Percentiles rank a stretch among this genome's conserved stretches.
Conservation (phyloP, 768 basidiomycete species). For the Tylopilus cervinicoccineus region DNA sequence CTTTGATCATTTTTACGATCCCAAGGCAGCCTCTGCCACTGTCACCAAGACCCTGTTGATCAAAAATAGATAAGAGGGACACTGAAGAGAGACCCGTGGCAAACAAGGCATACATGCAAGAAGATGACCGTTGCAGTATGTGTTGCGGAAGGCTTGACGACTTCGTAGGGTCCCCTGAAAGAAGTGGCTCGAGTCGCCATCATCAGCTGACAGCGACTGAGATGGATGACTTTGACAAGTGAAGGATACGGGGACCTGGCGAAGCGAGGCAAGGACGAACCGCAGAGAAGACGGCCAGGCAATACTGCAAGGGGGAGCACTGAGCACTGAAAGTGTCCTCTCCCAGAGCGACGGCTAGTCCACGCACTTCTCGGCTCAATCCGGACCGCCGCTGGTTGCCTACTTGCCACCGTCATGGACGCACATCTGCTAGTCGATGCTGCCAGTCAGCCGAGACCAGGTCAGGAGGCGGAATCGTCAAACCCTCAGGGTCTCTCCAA, state of each 20-base stretch:
- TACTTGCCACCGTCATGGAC: conserved; percentile 17
- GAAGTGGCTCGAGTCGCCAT: conserved; percentile 21
- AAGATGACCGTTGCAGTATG: conserved; percentile 90
- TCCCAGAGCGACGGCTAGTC: background rate
- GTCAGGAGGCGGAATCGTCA: conserved; percentile 10
- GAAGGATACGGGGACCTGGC: background rate
- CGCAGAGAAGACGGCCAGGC: conserved; percentile 1
- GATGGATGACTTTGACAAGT: background rate
- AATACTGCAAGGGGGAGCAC: conserved; percentile 2
- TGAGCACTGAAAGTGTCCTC: background rate
- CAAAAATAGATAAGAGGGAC: conserved; percentile 1
- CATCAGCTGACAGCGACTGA: background rate
- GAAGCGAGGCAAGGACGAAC: background rate
- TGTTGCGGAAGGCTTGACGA: conserved; percentile 49
- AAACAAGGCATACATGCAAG: conserved; percentile 61
- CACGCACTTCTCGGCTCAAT: conserved; percentile 14
- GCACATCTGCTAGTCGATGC: conserved; percentile 8
- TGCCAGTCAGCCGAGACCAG: conserved; percentile 13
- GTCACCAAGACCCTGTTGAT: conserved; percentile 67
- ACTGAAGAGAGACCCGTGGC: background rate
- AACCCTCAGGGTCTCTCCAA: conserved; percentile 54
- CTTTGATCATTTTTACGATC: conserved; percentile 65
- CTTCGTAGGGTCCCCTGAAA: conserved; percentile 35
- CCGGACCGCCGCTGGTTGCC: conserved; percentile 17
- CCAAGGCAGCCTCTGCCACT: conserved; percentile 74